Evolutionary conservation across 148 eudicot genomes (phyloP).

Genomic region (Rhododendron simsii): DNA sequence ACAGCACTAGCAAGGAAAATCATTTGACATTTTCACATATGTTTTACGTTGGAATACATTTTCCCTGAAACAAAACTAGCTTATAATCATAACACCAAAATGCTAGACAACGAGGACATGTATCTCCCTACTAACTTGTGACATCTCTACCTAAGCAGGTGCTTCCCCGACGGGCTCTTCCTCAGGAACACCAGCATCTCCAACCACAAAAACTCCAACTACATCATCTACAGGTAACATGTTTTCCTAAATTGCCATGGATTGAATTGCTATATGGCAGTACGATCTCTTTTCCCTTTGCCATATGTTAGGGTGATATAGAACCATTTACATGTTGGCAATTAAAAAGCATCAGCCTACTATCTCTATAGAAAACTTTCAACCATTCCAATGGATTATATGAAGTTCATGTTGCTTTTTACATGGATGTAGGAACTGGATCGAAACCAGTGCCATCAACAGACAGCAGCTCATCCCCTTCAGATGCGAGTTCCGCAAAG

Average conservation of each 20-base stretch:
- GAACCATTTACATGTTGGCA: background rate
- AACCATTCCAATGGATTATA: background rate
- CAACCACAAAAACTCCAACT: conserved; percentile 22
- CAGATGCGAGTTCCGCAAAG: conserved; percentile 25
- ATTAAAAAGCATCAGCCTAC: background rate
- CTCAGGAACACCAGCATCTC: conserved; percentile 32
- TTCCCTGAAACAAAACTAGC: background rate
- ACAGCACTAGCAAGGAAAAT: background rate
- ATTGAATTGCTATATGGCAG: background rate
- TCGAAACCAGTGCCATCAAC: conserved; percentile 27
- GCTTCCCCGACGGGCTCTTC: conserved; percentile 38
- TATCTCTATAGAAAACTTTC: background rate
- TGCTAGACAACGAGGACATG: background rate
- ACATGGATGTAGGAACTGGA: conserved; percentile 19
- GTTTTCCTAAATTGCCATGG: background rate
- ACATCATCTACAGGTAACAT: conserved; percentile 19
- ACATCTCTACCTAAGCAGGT: conserved; percentile 24
- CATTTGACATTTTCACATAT: background rate
- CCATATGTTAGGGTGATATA: background rate
- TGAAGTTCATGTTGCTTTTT: background rate
- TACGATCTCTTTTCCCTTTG: background rate
- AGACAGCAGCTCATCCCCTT: conserved; percentile 24
- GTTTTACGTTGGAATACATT: background rate
- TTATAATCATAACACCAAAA: background rate
- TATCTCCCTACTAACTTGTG: conserved; percentile 6